Base-by-base conservation (phyloP, 2,329 filamentous ascomycete species). In the Onygena corvina region DNA sequence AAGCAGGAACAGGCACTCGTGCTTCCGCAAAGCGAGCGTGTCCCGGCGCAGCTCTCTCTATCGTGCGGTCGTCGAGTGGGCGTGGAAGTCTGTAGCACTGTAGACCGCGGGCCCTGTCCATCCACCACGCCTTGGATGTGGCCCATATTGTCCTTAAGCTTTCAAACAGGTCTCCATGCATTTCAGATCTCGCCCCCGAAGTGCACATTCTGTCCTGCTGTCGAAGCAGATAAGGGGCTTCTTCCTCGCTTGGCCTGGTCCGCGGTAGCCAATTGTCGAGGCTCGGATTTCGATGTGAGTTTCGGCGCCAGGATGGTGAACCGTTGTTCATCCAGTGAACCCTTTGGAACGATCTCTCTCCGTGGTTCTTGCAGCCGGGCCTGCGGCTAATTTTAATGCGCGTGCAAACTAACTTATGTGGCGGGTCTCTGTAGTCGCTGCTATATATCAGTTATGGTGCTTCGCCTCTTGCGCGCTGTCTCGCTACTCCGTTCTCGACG, bases 191-290 rank as follows among this genome's bases (percentile, higher is more conserved):
- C 38, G 9, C n/a, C 2, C 38, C 21, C 20, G n/a, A n/a, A n/a
- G n/a, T n/a, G n/a, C n/a, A n/a, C n/a, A n/a, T n/a, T 23, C 3
- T 21, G 11, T 21, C 21, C 34, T 25, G 23, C 27, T 9, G 7
- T 27, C 16, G 21, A 42, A n/a, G n/a, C 21, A 42, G 11, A 11
- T 25, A 25, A 23, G 21, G 21, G 38, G 38, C 38, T 42, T 42
- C 27, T n/a, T 20, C 21, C 16, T 42, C 38, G 38, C 38, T 42
- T 42, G 38, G 38, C 38, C 38, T 42, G n/a, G 38, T 27, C 38
- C 16, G 21, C n/a, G 23, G 21, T 14, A 42, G 38, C 38, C 38
- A 42, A 42, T 42, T 42, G 38, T 21, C 21, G 38, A 25, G 23
- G 38, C 18, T 21, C 27, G 21, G 12, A 23, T 25, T 25, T 42